These are phyloP conservation scores for Desmodesmus armatus DNA, from an alignment of 139 green algal genomes.

Conservation along the genomic window DNA sequence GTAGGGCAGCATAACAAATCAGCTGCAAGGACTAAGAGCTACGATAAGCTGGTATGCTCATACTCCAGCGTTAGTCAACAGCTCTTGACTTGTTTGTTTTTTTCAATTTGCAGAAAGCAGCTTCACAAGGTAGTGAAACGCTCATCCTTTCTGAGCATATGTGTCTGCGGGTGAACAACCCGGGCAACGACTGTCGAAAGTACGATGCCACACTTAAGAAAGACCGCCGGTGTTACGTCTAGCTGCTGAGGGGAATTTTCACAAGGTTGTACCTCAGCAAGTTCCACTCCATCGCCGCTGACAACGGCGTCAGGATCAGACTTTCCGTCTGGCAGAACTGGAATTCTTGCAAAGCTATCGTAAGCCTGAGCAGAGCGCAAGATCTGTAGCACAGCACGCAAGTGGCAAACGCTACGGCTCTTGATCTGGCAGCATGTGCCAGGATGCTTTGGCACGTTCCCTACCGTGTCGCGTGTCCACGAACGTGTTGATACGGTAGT, in stretches of 20 bases:
- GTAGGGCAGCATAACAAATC: neutral
- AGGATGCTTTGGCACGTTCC: too few relatives aligned
- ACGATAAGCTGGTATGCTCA: constrained; percentile 9
- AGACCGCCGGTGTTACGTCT: too few relatives aligned
- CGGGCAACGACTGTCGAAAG: constrained; percentile 50
- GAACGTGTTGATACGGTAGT: too few relatives aligned
- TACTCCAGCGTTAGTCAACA: constrained; percentile 45
- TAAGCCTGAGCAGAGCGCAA: constrained; percentile 48
- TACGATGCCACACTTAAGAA: too few relatives aligned
- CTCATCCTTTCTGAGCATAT: constrained; percentile 45
- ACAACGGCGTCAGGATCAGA: constrained; percentile 58
- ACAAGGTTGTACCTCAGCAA: constrained; percentile 57
- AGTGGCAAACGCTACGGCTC: too few relatives aligned
- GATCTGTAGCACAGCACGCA: constrained; percentile 56
- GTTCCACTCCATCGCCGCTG: constrained; percentile 49
- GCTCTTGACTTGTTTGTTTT: too few relatives aligned
- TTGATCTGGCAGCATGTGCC: too few relatives aligned
- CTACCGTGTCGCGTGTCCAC: too few relatives aligned
- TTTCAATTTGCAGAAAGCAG: constrained; percentile 43
- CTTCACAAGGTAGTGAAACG: constrained; percentile 13
- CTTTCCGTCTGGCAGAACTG: constrained; percentile 52
- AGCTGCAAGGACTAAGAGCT: neutral
- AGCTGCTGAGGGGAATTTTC: constrained; percentile 49
- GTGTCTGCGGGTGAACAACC: constrained; percentile 54
- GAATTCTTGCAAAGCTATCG: constrained; percentile 60